Percentiles rank a stretch among this genome's conserved stretches.
phyloP scores from a whole-genome alignment of 2,329 filamentous ascomycete genomes.

The Neofusicoccum parvum region DNA sequence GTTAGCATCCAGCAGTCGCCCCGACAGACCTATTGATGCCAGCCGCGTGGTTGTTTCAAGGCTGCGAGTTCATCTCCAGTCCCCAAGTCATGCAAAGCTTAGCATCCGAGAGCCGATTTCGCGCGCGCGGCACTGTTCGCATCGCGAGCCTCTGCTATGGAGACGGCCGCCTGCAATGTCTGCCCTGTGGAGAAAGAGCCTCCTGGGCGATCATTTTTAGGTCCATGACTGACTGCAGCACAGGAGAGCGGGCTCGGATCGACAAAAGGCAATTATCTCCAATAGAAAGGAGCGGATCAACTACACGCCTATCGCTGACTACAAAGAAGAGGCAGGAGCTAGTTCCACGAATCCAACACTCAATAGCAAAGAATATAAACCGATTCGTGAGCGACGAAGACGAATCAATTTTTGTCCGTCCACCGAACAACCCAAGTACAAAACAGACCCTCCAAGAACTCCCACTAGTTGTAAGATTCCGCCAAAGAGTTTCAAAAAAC shows the following conservation, averaged over 20 bases:
- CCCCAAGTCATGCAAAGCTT: background rate
- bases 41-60: conserved; percentile 8
- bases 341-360: conserved; percentile 8
- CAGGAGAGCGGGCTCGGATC: background rate
- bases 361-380: conserved; percentile 10
- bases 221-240: background rate
- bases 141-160: background rate
- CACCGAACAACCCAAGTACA: conserved; percentile 10
- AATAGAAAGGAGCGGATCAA: conserved; percentile 17
- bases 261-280: conserved; percentile 19
- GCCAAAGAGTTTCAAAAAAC: conserved; percentile 20
- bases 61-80: conserved; percentile 8
- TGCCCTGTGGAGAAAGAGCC: background rate
- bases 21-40: conserved; percentile 2
- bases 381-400: conserved; percentile 13
- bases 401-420: conserved; percentile 17
- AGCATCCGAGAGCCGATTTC: background rate
- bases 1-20: conserved; percentile 1
- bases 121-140: conserved; percentile 11
- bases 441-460: conserved; percentile 18
- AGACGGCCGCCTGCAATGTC: conserved; percentile 1
- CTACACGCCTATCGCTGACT: conserved; percentile 7
- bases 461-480: conserved; percentile 20
- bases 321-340: conserved; percentile 8
- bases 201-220: conserved; percentile 7